A percentile compares a stretch with the other conserved stretches of the same genome.
Conservation (phyloP, 768 basidiomycete species). For the Leccinellum albellum region DNA sequence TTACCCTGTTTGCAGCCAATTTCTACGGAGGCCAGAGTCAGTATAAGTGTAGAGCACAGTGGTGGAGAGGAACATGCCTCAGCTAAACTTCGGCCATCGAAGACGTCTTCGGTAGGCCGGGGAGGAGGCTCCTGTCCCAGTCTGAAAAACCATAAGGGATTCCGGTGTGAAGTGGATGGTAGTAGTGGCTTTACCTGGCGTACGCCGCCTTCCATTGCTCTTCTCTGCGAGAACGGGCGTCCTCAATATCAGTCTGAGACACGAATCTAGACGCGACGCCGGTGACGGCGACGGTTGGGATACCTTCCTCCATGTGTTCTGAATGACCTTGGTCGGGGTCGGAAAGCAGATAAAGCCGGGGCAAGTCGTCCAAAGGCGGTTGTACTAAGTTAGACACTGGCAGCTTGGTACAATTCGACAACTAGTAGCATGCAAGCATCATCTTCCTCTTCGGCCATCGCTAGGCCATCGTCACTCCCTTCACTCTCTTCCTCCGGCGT, state of each 20-base stretch:
- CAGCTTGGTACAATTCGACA: background rate
- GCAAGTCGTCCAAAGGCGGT: background rate
- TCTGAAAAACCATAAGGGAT: constrained; percentile 34
- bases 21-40: constrained; percentile 46
- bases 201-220: constrained; percentile 91
- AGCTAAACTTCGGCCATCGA: constrained; percentile 83
- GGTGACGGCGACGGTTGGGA: constrained; percentile 70
- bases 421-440: constrained; percentile 14
- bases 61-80: constrained; percentile 55
- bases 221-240: constrained; percentile 65
- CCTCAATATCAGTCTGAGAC: constrained; percentile 73
- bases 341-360: constrained; percentile 13
- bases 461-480: constrained; percentile 18
- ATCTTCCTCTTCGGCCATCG: constrained; percentile 9
- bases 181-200: constrained; percentile 50
- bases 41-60: constrained; percentile 4
- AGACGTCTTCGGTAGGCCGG: constrained; percentile 68
- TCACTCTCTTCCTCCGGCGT: constrained; percentile 27
- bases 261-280: constrained; percentile 83
- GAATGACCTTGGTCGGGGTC: constrained; percentile 16
- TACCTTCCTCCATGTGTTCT: constrained; percentile 53
- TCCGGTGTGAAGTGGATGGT: background rate
- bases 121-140: constrained; percentile 84
- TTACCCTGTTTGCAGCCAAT: constrained; percentile 84
- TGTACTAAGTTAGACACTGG: background rate